A percentile compares a stretch with the other conserved stretches of the same genome.
These are phyloP conservation scores for Takashimella tepidaria DNA, from an alignment of 1,284 basidiomycete genomes.

Conservation along the genomic window DNA sequence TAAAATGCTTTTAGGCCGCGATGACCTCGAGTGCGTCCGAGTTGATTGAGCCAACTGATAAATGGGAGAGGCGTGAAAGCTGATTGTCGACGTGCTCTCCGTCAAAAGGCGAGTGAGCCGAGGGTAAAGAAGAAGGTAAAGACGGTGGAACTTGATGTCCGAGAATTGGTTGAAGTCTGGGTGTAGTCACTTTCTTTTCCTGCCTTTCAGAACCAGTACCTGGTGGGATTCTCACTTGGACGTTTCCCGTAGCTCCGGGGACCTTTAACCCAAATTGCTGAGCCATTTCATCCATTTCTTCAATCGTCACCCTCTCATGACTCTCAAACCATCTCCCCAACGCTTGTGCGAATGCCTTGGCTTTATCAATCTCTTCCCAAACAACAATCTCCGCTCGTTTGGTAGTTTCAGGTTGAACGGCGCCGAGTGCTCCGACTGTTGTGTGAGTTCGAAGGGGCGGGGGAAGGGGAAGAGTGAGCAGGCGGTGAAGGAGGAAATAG, in stretches of 20 bases:
- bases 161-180: no score
- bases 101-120: not conserved
- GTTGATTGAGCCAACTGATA: not conserved
- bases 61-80: not conserved
- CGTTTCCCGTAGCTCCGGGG: not conserved
- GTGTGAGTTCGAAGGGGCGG: not conserved
- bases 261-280: constrained; percentile 17
- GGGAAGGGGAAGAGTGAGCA: constrained; percentile 13
- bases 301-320: constrained; percentile 16
- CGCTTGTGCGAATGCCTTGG: constrained; percentile 29
- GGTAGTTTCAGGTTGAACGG: constrained; percentile 1
- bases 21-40: not conserved
- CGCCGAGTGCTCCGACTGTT: not conserved
- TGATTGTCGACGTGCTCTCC: not conserved
- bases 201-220: not conserved
- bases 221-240: not conserved
- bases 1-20: no score
- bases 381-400: constrained; percentile 36
- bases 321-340: constrained; percentile 28
- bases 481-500: constrained; percentile 34
- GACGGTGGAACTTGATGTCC: no score
- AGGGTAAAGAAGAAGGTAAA: no score
- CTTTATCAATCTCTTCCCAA: constrained; percentile 38
- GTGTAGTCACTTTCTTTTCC: not conserved
- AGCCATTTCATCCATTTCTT: constrained; percentile 24